phyloP scores from a whole-genome alignment of 2,329 filamentous ascomycete genomes.

The Penicillium sp. region DNA sequence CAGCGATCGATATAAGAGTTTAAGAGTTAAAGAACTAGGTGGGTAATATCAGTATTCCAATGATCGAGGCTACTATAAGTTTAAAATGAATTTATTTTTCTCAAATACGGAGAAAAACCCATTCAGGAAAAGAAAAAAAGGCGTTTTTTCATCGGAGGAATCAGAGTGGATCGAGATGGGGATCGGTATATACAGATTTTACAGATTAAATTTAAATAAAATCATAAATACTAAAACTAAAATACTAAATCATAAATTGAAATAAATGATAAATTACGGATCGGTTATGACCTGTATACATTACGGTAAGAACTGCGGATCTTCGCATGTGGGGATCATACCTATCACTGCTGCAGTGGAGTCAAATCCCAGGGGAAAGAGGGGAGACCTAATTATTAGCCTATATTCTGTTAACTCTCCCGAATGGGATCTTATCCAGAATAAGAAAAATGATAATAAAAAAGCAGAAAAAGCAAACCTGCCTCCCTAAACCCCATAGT shows the following conservation, averaged over 20 bases:
- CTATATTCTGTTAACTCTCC: not conserved
- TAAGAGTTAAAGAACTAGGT: slow-evolving; percentile 6
- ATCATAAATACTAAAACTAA: not conserved
- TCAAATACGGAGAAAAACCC: slow-evolving; percentile 2
- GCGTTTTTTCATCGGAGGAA: slow-evolving; percentile 17
- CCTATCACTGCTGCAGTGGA: slow-evolving; percentile 16
- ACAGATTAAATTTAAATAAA: not conserved
- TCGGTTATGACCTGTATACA: slow-evolving; percentile 14
- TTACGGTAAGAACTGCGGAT: slow-evolving; percentile 27
- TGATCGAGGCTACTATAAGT: not conserved
- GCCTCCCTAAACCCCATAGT: not conserved
- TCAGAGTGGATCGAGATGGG: slow-evolving; percentile 19
- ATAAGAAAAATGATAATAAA: not conserved
- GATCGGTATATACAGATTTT: slow-evolving; percentile 7
- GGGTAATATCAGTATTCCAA: not conserved
- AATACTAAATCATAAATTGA: not conserved
- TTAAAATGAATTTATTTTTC: slow-evolving; percentile 5
- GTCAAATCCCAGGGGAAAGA: not conserved
- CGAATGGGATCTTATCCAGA: not conserved
- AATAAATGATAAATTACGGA: not conserved
- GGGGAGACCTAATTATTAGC: not conserved
- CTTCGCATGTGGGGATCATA: slow-evolving; percentile 18
- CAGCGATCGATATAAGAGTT: slow-evolving; percentile 13
- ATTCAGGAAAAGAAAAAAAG: not conserved
- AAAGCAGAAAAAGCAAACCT: not conserved